These are phyloP conservation scores for Eleusine coracana DNA, from an alignment of 176 grass and related monocot species.

Conservation along the genomic window DNA sequence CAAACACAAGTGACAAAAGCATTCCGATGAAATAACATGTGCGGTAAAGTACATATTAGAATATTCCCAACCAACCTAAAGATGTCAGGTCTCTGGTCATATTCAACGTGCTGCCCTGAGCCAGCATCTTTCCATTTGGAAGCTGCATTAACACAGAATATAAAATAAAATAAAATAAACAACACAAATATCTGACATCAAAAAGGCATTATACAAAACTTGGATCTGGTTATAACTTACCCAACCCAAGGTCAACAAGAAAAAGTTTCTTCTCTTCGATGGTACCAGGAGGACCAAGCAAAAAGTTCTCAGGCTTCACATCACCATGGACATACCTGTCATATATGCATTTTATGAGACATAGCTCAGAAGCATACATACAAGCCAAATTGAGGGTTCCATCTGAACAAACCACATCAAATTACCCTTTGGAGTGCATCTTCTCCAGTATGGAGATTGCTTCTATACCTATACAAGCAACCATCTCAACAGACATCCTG, in stretches of 20 bases:
- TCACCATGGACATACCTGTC: slow-evolving; percentile 92
- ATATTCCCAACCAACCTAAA: slow-evolving; percentile 66
- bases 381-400: background rate
- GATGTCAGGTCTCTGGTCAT: slow-evolving; percentile 68
- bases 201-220: slow-evolving; percentile 15
- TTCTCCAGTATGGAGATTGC: slow-evolving; percentile 95
- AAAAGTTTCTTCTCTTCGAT: slow-evolving; percentile 94
- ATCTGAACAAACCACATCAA: slow-evolving; percentile 29
- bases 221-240: slow-evolving; percentile 59
- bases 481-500: slow-evolving; percentile 97
- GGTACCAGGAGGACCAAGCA: slow-evolving; percentile 86
- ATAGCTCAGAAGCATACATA: slow-evolving; percentile 16
- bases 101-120: slow-evolving; percentile 60
- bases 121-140: slow-evolving; percentile 78
- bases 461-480: slow-evolving; percentile 97
- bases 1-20: slow-evolving; percentile 21
- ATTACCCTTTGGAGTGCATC: slow-evolving; percentile 94
- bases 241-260: slow-evolving; percentile 98
- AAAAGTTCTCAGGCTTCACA: slow-evolving; percentile 96
- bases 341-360: slow-evolving; percentile 48
- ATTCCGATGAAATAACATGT: slow-evolving; percentile 10
- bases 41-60: slow-evolving; percentile 3
- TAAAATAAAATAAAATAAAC: slow-evolving; percentile 15
- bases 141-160: slow-evolving; percentile 48
- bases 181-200: slow-evolving; percentile 35